phyloP scores from a whole-genome alignment of 1,284 basidiomycete species.

The Chiua sp. region DNA sequence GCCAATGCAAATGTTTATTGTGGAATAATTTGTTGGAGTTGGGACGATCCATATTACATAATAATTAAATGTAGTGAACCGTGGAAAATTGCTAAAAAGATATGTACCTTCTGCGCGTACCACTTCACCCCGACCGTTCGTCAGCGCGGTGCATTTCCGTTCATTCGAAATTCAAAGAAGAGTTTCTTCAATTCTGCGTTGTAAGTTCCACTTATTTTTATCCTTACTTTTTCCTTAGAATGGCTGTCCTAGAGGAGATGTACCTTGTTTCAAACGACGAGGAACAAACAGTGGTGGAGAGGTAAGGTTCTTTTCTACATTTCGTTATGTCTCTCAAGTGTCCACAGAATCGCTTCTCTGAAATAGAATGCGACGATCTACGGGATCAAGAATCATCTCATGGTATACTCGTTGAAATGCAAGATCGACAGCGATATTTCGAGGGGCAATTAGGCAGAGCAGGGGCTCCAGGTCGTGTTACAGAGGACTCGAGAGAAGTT shows the following conservation, averaged over 20 bases:
- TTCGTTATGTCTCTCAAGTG: neutral
- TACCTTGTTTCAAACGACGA: conserved; percentile 62
- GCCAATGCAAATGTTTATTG: no score
- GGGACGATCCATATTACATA: no score
- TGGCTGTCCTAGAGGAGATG: conserved; percentile 53
- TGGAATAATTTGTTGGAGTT: no score
- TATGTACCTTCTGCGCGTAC: no score
- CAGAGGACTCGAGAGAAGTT: conserved; percentile 33
- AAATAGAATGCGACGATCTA: conserved; percentile 90
- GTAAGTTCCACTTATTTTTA: conserved; percentile 44
- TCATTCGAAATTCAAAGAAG: no score
- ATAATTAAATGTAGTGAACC: no score
- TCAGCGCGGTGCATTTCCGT: no score
- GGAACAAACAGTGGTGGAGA: conserved; percentile 47
- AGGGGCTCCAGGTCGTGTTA: conserved; percentile 31
- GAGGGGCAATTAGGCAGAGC: conserved; percentile 59
- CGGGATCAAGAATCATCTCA: conserved; percentile 65
- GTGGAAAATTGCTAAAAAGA: no score
- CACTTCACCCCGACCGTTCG: no score
- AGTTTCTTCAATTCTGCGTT: conserved; percentile 75
- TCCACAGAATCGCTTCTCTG: conserved; percentile 56
- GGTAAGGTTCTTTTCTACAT: conserved; percentile 32
- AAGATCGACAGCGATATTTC: conserved; percentile 78
- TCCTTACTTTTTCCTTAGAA: neutral
- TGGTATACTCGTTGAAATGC: conserved; percentile 86